A percentile compares a stretch with the other conserved stretches of the same genome.
Evolutionary conservation across 2,329 filamentous ascomycete genomes (phyloP).

Genomic region (Furcasterigmium sp.): DNA sequence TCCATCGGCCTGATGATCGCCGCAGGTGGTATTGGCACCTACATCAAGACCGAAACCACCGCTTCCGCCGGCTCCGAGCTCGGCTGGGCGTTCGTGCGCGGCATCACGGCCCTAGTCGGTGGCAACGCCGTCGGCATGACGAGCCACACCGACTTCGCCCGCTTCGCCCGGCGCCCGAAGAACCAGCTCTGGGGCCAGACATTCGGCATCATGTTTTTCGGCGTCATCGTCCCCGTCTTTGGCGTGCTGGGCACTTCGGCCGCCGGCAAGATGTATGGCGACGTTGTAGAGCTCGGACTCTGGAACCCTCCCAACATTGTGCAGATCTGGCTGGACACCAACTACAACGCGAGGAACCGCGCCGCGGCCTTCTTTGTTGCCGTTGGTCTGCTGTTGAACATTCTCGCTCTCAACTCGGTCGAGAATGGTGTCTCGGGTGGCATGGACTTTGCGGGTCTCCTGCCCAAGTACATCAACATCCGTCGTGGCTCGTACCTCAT

Average conservation of each 20-base stretch:
- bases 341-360: conserved; percentile 6
- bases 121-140: conserved; percentile 16
- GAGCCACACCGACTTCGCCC: conserved; percentile 18
- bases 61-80: conserved; percentile 10
- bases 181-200: conserved; percentile 18
- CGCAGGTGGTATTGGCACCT: too few relatives aligned
- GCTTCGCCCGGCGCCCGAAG: conserved; percentile 14
- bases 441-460: conserved; percentile 49
- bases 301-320: too few relatives aligned
- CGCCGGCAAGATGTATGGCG: conserved; percentile 13
- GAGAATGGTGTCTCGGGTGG: conserved; percentile 31
- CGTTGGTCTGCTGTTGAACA: conserved; percentile 10
- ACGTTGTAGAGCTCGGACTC: too few relatives aligned
- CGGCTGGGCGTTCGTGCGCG: conserved; percentile 16
- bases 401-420: conserved; percentile 12
- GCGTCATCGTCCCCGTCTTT: conserved; percentile 16
- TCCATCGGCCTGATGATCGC: too few relatives aligned
- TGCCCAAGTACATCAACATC: conserved; percentile 50
- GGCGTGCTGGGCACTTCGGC: conserved; percentile 19
- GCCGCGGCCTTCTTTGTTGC: conserved; percentile 12
- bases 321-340: conserved; percentile 6
- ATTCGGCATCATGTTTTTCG: too few relatives aligned
- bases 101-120: conserved; percentile 18
- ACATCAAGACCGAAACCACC: too few relatives aligned
- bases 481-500: conserved; percentile 46